These are phyloP conservation scores for Phytophthora syringae DNA, from an alignment of 352 stramenopile genomes.

Conservation along the genomic window DNA sequence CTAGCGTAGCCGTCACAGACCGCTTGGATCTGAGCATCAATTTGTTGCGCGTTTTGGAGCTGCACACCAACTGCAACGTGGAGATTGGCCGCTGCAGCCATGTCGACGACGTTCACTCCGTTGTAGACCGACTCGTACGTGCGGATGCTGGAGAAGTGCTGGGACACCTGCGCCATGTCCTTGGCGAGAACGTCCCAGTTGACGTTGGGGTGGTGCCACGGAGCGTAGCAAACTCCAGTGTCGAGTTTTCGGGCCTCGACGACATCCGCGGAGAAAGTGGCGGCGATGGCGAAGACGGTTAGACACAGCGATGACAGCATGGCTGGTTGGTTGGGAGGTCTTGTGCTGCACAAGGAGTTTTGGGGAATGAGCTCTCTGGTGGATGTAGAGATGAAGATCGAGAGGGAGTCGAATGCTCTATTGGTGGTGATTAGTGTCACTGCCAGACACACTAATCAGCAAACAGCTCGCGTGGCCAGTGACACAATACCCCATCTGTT, in stretches of 20 bases:
- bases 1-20: conserved; percentile 49
- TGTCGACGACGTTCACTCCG: conserved; percentile 57
- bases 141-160: conserved; percentile 63
- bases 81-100: conserved; percentile 47
- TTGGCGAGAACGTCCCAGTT: conserved; percentile 38
- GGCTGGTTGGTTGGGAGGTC: conserved; percentile 7
- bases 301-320: conserved; percentile 29
- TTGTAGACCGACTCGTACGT: conserved; percentile 68
- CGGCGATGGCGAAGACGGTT: conserved; percentile 12
- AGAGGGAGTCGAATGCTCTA: too few species aligned
- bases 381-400: too few species aligned
- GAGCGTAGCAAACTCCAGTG: conserved; percentile 58
- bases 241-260: conserved; percentile 7
- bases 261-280: conserved; percentile 2
- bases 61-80: conserved; percentile 66
- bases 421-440: too few species aligned
- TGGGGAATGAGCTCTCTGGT: conserved; percentile 21
- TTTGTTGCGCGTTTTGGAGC: conserved; percentile 40
- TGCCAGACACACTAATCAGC: too few species aligned
- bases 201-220: conserved; percentile 60
- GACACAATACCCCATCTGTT: too few species aligned
- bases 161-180: conserved; percentile 43
- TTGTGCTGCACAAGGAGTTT: conserved; percentile 24
- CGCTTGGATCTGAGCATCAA: conserved; percentile 58
- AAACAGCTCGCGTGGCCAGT: too few species aligned